These are phyloP conservation scores for Ceratocystis diversiconidia DNA, from an alignment of 2,329 filamentous ascomycete genomes.

Conservation along the genomic window DNA sequence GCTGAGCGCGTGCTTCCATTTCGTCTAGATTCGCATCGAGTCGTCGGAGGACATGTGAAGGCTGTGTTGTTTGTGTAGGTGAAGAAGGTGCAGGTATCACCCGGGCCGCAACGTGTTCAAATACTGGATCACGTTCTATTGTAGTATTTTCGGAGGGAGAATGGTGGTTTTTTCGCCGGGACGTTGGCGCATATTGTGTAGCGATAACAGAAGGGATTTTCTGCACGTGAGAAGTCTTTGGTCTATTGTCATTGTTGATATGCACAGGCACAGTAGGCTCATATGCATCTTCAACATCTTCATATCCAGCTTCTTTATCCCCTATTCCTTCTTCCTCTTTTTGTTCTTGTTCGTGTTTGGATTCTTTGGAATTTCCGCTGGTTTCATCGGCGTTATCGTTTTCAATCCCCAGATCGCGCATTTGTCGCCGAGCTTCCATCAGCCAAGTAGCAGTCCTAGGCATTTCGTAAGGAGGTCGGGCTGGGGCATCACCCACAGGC, in stretches of 20 bases:
- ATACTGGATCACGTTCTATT: not conserved
- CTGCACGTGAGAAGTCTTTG: not conserved
- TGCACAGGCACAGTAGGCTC: slow-evolving; percentile 14
- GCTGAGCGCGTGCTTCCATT: slow-evolving; percentile 15
- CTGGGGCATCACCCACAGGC: not conserved
- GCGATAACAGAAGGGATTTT: not conserved
- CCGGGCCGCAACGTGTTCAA: slow-evolving; percentile 10
- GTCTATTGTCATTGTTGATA: not conserved
- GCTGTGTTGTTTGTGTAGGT: slow-evolving; percentile 16
- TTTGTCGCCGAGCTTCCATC: slow-evolving; percentile 11
- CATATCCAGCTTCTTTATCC: slow-evolving; percentile 2
- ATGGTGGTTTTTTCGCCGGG: not conserved
- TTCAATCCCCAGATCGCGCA: slow-evolving; percentile 16
- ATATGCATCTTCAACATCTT: slow-evolving; percentile 11
- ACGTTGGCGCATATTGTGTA: not conserved
- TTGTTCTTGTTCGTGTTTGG: slow-evolving; percentile 6
- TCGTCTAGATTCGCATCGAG: slow-evolving; percentile 12
- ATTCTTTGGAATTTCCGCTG: not conserved
- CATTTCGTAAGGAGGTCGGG: not conserved
- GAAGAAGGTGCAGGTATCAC: slow-evolving; percentile 8
- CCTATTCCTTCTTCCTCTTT: slow-evolving; percentile 6
- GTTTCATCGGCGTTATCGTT: slow-evolving; percentile 5
- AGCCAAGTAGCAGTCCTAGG: slow-evolving; percentile 15
- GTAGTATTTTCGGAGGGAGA: not conserved
- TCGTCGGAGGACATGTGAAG: slow-evolving; percentile 16